Evolutionary conservation across 148 eudicot genomes (phyloP).

Genomic region (Silene uniflora): DNA sequence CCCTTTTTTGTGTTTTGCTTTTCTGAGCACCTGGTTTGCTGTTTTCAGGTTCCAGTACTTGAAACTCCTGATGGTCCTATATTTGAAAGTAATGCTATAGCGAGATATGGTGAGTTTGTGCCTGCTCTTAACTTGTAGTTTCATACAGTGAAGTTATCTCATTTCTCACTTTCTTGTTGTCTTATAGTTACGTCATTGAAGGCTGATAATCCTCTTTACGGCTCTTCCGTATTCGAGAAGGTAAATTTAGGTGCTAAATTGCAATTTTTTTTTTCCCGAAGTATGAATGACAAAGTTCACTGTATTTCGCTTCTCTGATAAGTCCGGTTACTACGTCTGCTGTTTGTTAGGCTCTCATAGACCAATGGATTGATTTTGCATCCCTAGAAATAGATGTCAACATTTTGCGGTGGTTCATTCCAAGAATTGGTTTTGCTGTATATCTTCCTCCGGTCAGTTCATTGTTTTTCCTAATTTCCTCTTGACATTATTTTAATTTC

Average conservation of each 20-base stretch:
- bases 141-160: constrained; percentile 13
- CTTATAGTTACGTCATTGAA: constrained; percentile 47
- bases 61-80: constrained; percentile 62
- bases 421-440: constrained; percentile 36
- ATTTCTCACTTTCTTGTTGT: constrained; percentile 6
- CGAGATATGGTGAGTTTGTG: constrained; percentile 52
- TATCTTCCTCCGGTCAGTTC: constrained; percentile 48
- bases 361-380: constrained; percentile 72
- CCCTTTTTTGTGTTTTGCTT: too few species aligned
- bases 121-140: constrained; percentile 14
- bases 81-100: constrained; percentile 73
- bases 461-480: not conserved
- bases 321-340: not conserved
- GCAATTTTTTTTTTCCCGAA: not conserved
- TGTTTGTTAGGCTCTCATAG: constrained; percentile 42
- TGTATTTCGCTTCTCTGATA: not conserved
- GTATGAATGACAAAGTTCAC: too few species aligned
- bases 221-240: constrained; percentile 43
- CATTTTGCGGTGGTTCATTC: constrained; percentile 35
- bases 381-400: constrained; percentile 51
- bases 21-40: not conserved
- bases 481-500: not conserved
- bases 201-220: constrained; percentile 46
- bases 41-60: constrained; percentile 53
- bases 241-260: constrained; percentile 32